phyloP scores from a whole-genome alignment of 495 filamentous ascomycete species.

The Pyrenula massariospora region DNA sequence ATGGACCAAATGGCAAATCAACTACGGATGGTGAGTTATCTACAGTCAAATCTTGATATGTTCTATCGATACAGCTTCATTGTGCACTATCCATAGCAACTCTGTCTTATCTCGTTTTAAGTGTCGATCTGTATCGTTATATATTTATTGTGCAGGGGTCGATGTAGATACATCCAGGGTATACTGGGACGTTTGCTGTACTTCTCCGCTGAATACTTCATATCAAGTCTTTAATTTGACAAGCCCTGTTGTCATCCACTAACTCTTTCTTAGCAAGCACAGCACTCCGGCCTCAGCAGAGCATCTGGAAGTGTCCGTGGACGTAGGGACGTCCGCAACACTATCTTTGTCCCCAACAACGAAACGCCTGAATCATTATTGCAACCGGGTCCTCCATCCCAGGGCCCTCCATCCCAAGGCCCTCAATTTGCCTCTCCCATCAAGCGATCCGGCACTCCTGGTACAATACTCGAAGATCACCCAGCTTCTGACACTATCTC shows the following conservation, averaged over 20 bases:
- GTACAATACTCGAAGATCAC: constrained; percentile 32
- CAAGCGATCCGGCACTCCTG: neutral
- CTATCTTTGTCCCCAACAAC: constrained; percentile 58
- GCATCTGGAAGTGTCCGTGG: constrained; percentile 73
- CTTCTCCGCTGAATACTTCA: too few species aligned
- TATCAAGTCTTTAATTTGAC: too few species aligned
- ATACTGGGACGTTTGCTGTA: too few species aligned
- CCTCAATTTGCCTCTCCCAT: neutral
- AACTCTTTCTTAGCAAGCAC: constrained; percentile 32
- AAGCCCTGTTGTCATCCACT: too few species aligned
- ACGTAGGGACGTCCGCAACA: constrained; percentile 82
- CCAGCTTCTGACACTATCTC: constrained; percentile 80
- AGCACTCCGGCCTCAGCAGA: constrained; percentile 44
- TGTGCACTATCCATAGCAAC: too few species aligned
- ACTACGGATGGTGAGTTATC: constrained; percentile 47
- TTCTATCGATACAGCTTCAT: too few species aligned
- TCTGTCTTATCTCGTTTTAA: too few species aligned
- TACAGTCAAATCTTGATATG: neutral
- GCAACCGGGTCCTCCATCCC: neutral
- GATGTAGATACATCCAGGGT: too few species aligned
- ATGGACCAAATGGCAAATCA: constrained; percentile 87
- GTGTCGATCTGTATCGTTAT: too few species aligned
- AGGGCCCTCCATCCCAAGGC: neutral
- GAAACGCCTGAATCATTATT: constrained; percentile 9
- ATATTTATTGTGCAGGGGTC: too few species aligned